phyloP scores from a whole-genome alignment of 2,329 filamentous ascomycete genomes.

The Penicillium thymicola region DNA sequence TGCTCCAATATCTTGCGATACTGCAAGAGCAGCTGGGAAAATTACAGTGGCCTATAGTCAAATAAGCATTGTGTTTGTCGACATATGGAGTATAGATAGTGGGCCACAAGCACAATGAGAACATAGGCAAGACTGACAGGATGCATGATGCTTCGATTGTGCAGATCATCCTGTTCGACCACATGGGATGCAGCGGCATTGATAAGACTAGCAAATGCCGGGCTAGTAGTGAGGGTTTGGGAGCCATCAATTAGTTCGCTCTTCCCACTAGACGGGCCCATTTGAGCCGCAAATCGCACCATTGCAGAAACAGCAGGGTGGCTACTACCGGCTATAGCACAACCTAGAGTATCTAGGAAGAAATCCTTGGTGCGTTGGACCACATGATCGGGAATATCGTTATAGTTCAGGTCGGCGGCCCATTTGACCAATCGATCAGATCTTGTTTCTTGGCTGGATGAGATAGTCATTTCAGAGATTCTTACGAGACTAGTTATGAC shows the following conservation, averaged over 20 bases:
- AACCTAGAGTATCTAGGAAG: constrained; percentile 31
- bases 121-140: constrained; percentile 21
- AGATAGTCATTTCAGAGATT: neutral
- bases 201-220: constrained; percentile 31
- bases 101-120: neutral
- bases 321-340: constrained; percentile 30
- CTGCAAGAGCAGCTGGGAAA: constrained; percentile 29
- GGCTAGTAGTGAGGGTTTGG: constrained; percentile 20
- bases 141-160: constrained; percentile 35
- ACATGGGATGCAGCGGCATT: constrained; percentile 34
- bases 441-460: constrained; percentile 10
- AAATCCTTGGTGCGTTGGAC: constrained; percentile 33
- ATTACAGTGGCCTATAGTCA: constrained; percentile 28
- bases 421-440: constrained; percentile 23
- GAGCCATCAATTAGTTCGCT: constrained; percentile 29
- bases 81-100: neutral
- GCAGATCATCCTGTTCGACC: constrained; percentile 35
- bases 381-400: constrained; percentile 23
- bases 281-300: constrained; percentile 21
- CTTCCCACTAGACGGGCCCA: constrained; percentile 28
- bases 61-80: neutral
- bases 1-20: constrained; percentile 29
- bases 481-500: neutral
- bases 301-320: constrained; percentile 29
- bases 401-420: constrained; percentile 21